A percentile compares a stretch with the other conserved stretches of the same genome.
phyloP scores from a whole-genome alignment of 768 basidiomycete genomes.

The Mycena rebaudengoi region DNA sequence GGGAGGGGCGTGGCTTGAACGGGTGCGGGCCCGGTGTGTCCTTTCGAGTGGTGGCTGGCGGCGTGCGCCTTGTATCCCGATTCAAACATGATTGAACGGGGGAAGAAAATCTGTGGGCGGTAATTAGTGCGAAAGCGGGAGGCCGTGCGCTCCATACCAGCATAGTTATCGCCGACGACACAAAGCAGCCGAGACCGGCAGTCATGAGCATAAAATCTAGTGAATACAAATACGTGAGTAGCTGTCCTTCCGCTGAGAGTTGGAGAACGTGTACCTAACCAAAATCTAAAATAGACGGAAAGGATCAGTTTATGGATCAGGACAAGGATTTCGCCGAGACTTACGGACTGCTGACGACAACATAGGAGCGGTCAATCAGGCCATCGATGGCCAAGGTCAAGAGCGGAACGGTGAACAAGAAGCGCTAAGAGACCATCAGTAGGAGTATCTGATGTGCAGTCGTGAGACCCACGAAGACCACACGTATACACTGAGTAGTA shows the following conservation, averaged over 20 bases:
- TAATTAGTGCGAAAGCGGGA: not conserved
- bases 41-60: slow-evolving; percentile 31
- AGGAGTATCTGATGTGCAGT: not conserved
- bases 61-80: slow-evolving; percentile 64
- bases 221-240: too few relatives aligned
- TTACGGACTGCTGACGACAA: slow-evolving; percentile 64
- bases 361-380: slow-evolving; percentile 52
- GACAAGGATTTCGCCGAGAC: slow-evolving; percentile 42
- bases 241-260: too few relatives aligned
- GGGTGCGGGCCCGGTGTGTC: slow-evolving; percentile 38
- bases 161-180: slow-evolving; percentile 83
- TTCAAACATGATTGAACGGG: slow-evolving; percentile 73
- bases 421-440: slow-evolving; percentile 48
- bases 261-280: slow-evolving; percentile 57
- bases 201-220: slow-evolving; percentile 78
- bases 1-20: slow-evolving; percentile 38
- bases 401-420: slow-evolving; percentile 76
- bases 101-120: slow-evolving; percentile 72
- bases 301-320: not conserved
- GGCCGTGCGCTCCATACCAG: slow-evolving; percentile 60
- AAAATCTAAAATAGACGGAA: slow-evolving; percentile 57
- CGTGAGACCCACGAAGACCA: slow-evolving; percentile 57
- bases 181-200: slow-evolving; percentile 77
- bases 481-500: slow-evolving; percentile 66
- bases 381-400: slow-evolving; percentile 74